Evolutionary conservation across 2,329 filamentous ascomycete species (phyloP).

Genomic region (Aspergillus sp.): DNA sequence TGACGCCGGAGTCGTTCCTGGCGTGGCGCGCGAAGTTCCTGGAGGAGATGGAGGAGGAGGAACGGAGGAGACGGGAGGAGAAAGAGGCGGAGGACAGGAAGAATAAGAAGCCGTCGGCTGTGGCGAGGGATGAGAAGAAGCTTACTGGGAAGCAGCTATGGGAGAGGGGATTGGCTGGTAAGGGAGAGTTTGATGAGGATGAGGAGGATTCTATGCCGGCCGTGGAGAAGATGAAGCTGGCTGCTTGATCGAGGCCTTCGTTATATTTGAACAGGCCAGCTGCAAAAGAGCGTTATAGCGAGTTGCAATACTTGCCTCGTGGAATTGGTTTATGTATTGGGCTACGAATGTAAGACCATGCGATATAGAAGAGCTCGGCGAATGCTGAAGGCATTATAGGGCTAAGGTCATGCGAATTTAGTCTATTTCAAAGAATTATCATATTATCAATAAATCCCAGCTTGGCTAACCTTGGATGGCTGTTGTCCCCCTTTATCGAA

Average conservation of each 20-base stretch:
- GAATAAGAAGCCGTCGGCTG: slow-evolving; percentile 56
- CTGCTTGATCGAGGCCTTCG: slow-evolving; percentile 40
- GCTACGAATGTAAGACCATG: too few species aligned
- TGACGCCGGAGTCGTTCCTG: slow-evolving; percentile 77
- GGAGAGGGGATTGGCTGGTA: slow-evolving; percentile 62
- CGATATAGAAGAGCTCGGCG: too few species aligned
- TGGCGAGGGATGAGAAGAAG: slow-evolving; percentile 56
- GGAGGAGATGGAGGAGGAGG: slow-evolving; percentile 69
- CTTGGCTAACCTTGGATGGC: too few species aligned
- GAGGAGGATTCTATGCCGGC: slow-evolving; percentile 53
- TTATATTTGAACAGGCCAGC: background rate
- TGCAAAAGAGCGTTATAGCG: too few species aligned
- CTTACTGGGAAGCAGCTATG: slow-evolving; percentile 68
- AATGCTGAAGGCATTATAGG: too few species aligned
- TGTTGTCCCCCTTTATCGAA: too few species aligned
- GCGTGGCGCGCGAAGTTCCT: slow-evolving; percentile 72
- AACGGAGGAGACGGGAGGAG: slow-evolving; percentile 57
- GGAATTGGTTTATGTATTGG: too few species aligned
- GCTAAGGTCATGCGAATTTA: too few species aligned
- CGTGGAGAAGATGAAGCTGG: slow-evolving; percentile 64
- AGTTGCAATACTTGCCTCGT: too few species aligned
- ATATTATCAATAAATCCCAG: too few species aligned
- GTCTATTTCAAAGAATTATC: too few species aligned
- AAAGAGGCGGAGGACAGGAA: slow-evolving; percentile 70
- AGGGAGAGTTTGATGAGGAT: slow-evolving; percentile 57